Conservation (phyloP, 2,329 filamentous ascomycete genomes). For the Cladosporium sphaerospermum region DNA sequence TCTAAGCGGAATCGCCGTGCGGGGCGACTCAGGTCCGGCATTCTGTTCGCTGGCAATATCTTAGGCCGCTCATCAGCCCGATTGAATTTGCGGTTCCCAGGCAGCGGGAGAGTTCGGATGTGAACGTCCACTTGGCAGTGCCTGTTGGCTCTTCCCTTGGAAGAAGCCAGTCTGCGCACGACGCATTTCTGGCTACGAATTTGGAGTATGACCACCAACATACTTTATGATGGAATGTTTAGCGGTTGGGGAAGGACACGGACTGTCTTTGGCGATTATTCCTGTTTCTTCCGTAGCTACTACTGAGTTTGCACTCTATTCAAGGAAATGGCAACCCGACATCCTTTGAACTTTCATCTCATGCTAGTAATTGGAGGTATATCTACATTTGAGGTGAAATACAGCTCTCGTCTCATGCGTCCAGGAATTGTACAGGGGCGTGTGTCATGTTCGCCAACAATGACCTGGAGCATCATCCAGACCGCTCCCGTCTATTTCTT, state of each 20-base stretch:
- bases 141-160: conserved; percentile 2
- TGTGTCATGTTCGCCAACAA: neutral
- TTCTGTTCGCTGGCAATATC: conserved; percentile 9
- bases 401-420: neutral
- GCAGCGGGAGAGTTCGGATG: conserved; percentile 2
- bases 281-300: conserved; percentile 8
- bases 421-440: conserved; percentile 3
- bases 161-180: neutral
- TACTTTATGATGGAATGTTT: conserved; percentile 10
- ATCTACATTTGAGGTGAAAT: neutral
- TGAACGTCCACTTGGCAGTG: conserved; percentile 3
- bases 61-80: conserved; percentile 8
- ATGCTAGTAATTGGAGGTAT: neutral
- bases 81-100: conserved; percentile 9
- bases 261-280: conserved; percentile 9
- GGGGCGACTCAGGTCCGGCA: neutral
- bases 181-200: conserved; percentile 11
- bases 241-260: conserved; percentile 7
- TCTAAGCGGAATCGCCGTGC: conserved; percentile 20
- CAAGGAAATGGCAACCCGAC: conserved; percentile 1
- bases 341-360: too few species aligned
- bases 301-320: conserved; percentile 4
- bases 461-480: too few species aligned
- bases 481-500: conserved; percentile 1
- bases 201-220: conserved; percentile 6